Percentiles rank a stretch among this genome's conserved stretches.
Conservation (phyloP, 768 basidiomycete species). For the Trametes cubensis region DNA sequence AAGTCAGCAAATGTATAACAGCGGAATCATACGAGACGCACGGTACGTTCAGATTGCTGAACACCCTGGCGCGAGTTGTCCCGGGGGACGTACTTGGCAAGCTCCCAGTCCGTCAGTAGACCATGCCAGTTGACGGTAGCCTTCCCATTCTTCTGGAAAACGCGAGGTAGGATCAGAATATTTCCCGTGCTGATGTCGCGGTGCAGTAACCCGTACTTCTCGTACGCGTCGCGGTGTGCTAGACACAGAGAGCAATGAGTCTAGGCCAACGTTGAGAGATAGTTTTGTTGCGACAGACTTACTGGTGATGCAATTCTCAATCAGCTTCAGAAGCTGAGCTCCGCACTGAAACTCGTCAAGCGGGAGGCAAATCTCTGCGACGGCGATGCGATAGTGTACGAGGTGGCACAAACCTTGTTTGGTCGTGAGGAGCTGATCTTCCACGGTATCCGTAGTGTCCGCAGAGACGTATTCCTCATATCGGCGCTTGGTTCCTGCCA, state of each 20-base stretch:
- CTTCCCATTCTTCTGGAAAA: neutral
- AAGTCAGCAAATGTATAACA: neutral
- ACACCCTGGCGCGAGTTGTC: neutral
- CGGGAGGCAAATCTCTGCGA: slow-evolving; percentile 15
- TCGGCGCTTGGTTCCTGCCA: neutral
- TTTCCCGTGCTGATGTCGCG: slow-evolving; percentile 15
- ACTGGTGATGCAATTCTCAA: slow-evolving; percentile 1
- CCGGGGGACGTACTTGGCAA: neutral
- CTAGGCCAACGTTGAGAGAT: too few relatives aligned
- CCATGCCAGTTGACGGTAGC: slow-evolving; percentile 1
- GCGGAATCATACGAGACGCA: neutral
- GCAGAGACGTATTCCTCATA: too few relatives aligned
- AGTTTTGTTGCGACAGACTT: neutral
- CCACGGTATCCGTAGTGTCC: too few relatives aligned
- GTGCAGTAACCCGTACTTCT: neutral
- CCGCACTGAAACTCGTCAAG: neutral
- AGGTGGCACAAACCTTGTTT: neutral
- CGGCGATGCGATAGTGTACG: slow-evolving; percentile 19
- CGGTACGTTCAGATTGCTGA: slow-evolving; percentile 5
- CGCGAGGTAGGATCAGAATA: neutral
- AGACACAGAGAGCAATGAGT: too few relatives aligned
- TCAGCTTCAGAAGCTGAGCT: neutral
- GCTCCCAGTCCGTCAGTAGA: slow-evolving; percentile 10
- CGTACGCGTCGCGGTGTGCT: too few relatives aligned
- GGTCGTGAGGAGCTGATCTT: too few relatives aligned